These are phyloP conservation scores for Fusarium sp. DNA, from an alignment of 2,329 filamentous ascomycete genomes.

Conservation along the genomic window DNA sequence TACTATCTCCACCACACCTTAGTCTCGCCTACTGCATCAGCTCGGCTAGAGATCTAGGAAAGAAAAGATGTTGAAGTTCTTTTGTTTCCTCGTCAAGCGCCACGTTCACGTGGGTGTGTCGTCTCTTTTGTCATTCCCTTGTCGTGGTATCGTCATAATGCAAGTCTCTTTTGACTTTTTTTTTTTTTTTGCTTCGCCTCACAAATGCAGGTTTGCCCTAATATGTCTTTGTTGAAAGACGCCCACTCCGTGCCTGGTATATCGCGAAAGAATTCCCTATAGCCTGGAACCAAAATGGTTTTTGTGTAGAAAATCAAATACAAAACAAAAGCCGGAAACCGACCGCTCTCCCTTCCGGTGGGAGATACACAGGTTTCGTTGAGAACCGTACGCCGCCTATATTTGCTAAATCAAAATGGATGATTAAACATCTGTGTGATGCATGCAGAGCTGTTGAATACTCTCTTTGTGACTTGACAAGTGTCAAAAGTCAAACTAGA, in stretches of 20 bases:
- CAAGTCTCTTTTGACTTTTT: conserved; percentile 49
- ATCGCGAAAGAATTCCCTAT: conserved; percentile 46
- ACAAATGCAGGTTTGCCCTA: conserved; percentile 52
- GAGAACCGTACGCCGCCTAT: conserved; percentile 57
- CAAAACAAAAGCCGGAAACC: conserved; percentile 51
- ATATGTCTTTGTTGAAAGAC: conserved; percentile 60
- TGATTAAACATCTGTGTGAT: conserved; percentile 51
- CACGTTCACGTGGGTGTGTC: conserved; percentile 46
- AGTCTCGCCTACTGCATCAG: conserved; percentile 49
- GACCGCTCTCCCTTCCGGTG: conserved; percentile 47
- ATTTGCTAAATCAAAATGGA: conserved; percentile 51
- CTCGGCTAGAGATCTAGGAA: conserved; percentile 55
- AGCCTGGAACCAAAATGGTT: conserved; percentile 40
- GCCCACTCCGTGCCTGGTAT: conserved; percentile 51
- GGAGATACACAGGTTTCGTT: conserved; percentile 55
- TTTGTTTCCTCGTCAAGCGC: conserved; percentile 56
- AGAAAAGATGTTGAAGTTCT: conserved; percentile 61
- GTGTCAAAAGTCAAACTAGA: conserved; percentile 65
- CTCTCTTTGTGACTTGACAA: conserved; percentile 43
- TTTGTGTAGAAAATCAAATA: conserved; percentile 39
- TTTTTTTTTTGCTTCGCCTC: conserved; percentile 49
- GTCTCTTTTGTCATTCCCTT: conserved; percentile 46
- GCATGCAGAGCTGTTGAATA: conserved; percentile 54
- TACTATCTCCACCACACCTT: conserved; percentile 35
- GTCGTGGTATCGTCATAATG: conserved; percentile 54